Evolutionary conservation across 2,329 filamentous ascomycete species (phyloP).

Genomic region (Talaromyces marneffei): DNA sequence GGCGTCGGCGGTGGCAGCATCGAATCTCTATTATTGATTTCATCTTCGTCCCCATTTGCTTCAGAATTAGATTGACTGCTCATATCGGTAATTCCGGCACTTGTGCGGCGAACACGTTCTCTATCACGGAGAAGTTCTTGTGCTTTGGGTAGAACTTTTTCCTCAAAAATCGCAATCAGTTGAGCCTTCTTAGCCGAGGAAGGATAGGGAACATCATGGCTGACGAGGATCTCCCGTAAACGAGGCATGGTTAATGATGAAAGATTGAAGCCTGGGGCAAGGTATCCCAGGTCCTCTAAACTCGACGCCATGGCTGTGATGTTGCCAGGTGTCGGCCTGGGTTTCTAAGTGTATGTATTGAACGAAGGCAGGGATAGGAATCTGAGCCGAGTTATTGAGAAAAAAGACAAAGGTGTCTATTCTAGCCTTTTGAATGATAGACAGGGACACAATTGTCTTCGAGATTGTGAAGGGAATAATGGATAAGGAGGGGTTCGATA

Average conservation of each 20-base stretch:
- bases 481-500: slow-evolving; percentile 2
- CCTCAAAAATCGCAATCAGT: slow-evolving; percentile 76
- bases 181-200: slow-evolving; percentile 87
- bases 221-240: slow-evolving; percentile 83
- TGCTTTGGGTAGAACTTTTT: slow-evolving; percentile 71
- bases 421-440: background rate
- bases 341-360: background rate
- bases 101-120: slow-evolving; percentile 75
- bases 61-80: slow-evolving; percentile 60
- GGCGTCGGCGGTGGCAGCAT: slow-evolving; percentile 42
- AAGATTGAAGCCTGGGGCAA: slow-evolving; percentile 81
- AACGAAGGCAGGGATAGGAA: background rate
- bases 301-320: slow-evolving; percentile 27
- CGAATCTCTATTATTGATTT: slow-evolving; percentile 45
- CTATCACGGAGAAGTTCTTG: slow-evolving; percentile 68
- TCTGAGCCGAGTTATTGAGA: background rate
- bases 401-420: background rate
- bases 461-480: background rate
- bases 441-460: background rate
- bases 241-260: slow-evolving; percentile 77
- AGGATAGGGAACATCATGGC: slow-evolving; percentile 78
- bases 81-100: slow-evolving; percentile 71
- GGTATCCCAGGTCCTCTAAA: slow-evolving; percentile 67
- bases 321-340: background rate
- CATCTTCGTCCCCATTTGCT: slow-evolving; percentile 58